Base-by-base conservation (phyloP, 1,284 basidiomycete species). In the Melanopsichium pennsylvanicum region DNA sequence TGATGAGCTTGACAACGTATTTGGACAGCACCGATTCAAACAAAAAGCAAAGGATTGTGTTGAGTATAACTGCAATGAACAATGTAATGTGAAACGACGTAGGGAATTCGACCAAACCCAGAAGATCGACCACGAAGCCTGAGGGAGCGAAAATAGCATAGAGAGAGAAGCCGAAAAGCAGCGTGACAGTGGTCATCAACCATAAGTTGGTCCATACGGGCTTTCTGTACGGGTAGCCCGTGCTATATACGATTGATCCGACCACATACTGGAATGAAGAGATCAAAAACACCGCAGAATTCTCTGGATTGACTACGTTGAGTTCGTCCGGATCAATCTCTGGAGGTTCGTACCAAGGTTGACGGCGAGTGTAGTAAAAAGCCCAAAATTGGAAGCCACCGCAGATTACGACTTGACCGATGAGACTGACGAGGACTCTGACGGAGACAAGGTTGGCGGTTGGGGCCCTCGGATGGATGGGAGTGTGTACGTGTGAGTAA, bases 201-300 rank as follows among this genome's bases (percentile, higher is more conserved):
- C 76, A 70, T 0, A 72, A 61, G 80, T 99, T 99, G 8, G 93
- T 92, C 86, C 90, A 95, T 85, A 98, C 92, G 13, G 93, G 87
- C 82, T 91, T 90, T 47, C 96, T 88, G 82, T 95, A 98, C 2
- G 96, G 96, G 11, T 94, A 93, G 0, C 96, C 96, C 69, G 97
- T 97, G 80, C 91, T 94, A 84, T 98, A 99, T 0, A 97, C 92
- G 0, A 89, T 93, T 11, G 94, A 95, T 8, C 97, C 92, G 34
- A 97, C 85, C 71, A 98, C 92, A 82, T 99, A 99, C 83, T 98
- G 96, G 87, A 97, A 98, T 66, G 92, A 95, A 3, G 94, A 97
- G 43, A 97, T 86, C 71, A 97, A 83, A 84, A 98, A 99, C 51
- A 99, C 83, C 8, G 87, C 87, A 8, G 95, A 90, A 82, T 99